These are phyloP conservation scores for Teunomyces cretensis DNA, from an alignment of 805 yeast genomes.

Conservation along the genomic window DNA sequence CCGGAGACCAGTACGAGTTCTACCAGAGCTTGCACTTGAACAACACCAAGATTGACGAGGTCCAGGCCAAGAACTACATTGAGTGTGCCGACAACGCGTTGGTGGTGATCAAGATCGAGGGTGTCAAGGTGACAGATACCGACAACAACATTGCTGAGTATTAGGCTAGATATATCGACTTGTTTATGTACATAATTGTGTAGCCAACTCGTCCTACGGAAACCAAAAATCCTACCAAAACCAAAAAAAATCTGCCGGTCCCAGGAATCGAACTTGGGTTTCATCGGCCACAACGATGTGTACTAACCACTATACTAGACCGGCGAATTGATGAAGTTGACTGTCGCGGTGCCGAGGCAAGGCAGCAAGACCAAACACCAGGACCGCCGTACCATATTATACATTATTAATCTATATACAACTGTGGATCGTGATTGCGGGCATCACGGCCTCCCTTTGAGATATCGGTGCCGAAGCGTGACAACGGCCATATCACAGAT, in stretches of 20 bases:
- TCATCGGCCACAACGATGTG: constrained; percentile 51
- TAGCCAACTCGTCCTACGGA: too few species aligned
- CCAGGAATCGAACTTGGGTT: constrained; percentile 55
- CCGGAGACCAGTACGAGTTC: constrained; percentile 48
- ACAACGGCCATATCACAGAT: constrained; percentile 65
- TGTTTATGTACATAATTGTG: too few species aligned
- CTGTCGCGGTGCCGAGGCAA: too few species aligned
- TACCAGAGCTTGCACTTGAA: constrained; percentile 62
- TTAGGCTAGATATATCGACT: constrained; percentile 7
- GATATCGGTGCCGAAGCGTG: constrained; percentile 29
- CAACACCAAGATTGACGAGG: constrained; percentile 66
- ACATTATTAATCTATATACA: not conserved
- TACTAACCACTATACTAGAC: constrained; percentile 52
- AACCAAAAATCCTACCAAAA: too few species aligned
- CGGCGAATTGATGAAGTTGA: constrained; percentile 25
- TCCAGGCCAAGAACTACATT: constrained; percentile 52
- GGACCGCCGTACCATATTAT: not conserved
- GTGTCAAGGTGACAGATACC: constrained; percentile 78
- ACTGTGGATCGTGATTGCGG: not conserved
- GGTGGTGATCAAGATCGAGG: constrained; percentile 60
- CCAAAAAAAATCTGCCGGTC: constrained; percentile 40
- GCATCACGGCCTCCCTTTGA: constrained; percentile 26
- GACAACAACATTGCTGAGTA: constrained; percentile 55
- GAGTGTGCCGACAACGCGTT: constrained; percentile 62
- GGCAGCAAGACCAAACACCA: too few species aligned